Percentiles rank a stretch among this genome's conserved stretches.
These are phyloP conservation scores for Hydrangea macrophylla DNA, from an alignment of 148 eudicot genomes.

Conservation along the genomic window DNA sequence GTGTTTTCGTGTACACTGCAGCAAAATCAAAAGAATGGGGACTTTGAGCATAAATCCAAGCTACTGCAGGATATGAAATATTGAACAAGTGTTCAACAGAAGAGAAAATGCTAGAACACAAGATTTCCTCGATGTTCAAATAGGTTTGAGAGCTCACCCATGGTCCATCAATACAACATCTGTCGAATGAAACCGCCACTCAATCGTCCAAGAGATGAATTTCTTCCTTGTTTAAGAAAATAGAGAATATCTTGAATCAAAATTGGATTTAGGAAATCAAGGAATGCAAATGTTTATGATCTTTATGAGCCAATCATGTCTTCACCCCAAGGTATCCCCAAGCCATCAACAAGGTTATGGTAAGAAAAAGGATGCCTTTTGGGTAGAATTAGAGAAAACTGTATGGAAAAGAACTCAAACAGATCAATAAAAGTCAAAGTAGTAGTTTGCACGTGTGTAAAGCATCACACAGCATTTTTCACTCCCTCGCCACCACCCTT, in stretches of 20 bases:
- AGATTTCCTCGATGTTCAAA: not conserved
- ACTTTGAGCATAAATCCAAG: not conserved
- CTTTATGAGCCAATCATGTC: not conserved
- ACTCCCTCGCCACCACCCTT: too few species aligned
- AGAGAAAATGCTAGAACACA: not conserved
- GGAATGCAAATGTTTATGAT: constrained; percentile 2
- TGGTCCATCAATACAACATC: constrained; percentile 76
- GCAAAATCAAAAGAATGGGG: constrained; percentile 14
- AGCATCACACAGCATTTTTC: too few species aligned
- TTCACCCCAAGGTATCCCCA: too few species aligned
- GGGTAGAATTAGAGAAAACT: too few species aligned
- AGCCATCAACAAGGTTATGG: too few species aligned
- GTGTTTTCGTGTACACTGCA: constrained; percentile 65
- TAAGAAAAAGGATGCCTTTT: too few species aligned
- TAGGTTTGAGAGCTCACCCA: constrained; percentile 46
- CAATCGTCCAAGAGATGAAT: constrained; percentile 81
- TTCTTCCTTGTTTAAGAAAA: constrained; percentile 52
- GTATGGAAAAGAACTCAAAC: too few species aligned
- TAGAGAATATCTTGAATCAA: not conserved
- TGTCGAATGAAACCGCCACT: constrained; percentile 93
- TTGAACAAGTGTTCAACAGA: not conserved
- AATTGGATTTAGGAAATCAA: not conserved
- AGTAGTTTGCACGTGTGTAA: too few species aligned
- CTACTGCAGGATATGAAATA: not conserved
- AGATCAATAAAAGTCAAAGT: too few species aligned